Percentiles rank a stretch among this genome's conserved stretches.
Conservation (phyloP, 1,139 yeast genomes). For the Kodamaea arcana region DNA sequence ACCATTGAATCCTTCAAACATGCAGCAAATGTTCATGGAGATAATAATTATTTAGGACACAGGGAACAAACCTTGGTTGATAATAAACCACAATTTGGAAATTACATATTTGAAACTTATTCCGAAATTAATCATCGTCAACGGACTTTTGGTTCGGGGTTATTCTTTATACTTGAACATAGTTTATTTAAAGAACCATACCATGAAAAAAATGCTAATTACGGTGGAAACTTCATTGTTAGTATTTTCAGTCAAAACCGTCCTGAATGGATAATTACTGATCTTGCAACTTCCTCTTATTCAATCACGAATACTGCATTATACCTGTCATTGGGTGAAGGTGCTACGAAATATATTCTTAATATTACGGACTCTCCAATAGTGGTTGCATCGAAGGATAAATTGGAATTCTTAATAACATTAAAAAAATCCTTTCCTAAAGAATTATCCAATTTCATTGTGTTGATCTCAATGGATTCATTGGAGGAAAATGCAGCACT, state of each 20-base stretch:
- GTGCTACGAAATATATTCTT: conserved; percentile 55
- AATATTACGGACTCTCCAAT: conserved; percentile 55
- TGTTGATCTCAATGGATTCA: conserved; percentile 50
- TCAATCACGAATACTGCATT: conserved; percentile 55
- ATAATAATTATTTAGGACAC: conserved; percentile 48
- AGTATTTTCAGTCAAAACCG: conserved; percentile 54
- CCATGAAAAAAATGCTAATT: conserved; percentile 22
- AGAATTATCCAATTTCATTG: conserved; percentile 17
- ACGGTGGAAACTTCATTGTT: conserved; percentile 40
- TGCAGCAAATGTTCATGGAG: conserved; percentile 31
- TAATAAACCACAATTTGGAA: conserved; percentile 30
- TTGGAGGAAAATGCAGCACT: conserved; percentile 20
- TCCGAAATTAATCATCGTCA: conserved; percentile 37
- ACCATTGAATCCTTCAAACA: conserved; percentile 46
- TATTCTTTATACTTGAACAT: conserved; percentile 46
- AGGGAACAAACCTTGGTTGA: conserved; percentile 26
- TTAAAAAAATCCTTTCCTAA: conserved; percentile 27
- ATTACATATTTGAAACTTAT: conserved; percentile 49
- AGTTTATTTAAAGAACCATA: conserved; percentile 34
- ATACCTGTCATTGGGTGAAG: conserved; percentile 62
- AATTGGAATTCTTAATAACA: conserved; percentile 37
- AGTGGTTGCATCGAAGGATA: conserved; percentile 46
- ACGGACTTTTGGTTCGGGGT: conserved; percentile 58
- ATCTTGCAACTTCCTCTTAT: conserved; percentile 52
- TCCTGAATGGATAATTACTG: conserved; percentile 59